Conservation (phyloP, 2,329 filamentous ascomycete genomes). For the Graphium sp. region DNA sequence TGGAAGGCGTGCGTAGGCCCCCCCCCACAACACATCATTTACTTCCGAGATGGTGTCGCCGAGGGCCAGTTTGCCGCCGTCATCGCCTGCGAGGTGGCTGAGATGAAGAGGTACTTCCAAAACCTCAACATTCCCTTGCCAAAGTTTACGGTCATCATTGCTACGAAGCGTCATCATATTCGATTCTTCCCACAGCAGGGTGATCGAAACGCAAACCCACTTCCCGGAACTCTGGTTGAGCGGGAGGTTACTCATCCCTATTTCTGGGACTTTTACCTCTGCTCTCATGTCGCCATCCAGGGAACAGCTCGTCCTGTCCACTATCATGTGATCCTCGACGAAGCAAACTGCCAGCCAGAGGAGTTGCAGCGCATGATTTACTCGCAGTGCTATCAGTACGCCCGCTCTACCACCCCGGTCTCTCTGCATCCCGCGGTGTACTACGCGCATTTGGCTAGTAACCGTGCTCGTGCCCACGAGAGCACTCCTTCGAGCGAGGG, state of each 20-base stretch:
- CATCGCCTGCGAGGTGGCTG: conserved; percentile 56
- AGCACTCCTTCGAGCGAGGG: conserved; percentile 25
- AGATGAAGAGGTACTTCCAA: conserved; percentile 47
- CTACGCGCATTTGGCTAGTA: conserved; percentile 82
- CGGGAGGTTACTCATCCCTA: conserved; percentile 78
- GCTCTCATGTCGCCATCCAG: conserved; percentile 60
- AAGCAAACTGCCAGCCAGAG: conserved; percentile 49
- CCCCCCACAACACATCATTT: conserved; percentile 60
- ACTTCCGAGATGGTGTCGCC: conserved; percentile 83
- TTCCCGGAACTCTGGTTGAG: conserved; percentile 80
- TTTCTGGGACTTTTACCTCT: conserved; percentile 71
- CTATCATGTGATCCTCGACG: conserved; percentile 79
- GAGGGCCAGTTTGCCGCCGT: conserved; percentile 76
- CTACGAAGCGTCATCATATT: conserved; percentile 86
- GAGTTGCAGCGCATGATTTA: conserved; percentile 80
- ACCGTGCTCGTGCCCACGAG: conserved; percentile 65
- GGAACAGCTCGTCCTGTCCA: conserved; percentile 86
- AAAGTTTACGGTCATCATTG: conserved; percentile 73
- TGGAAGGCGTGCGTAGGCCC: conserved; percentile 41
- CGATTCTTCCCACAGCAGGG: conserved; percentile 65
- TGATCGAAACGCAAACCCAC: conserved; percentile 50
- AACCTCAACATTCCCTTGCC: conserved; percentile 22
- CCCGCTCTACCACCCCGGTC: conserved; percentile 80
- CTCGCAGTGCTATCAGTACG: conserved; percentile 87
- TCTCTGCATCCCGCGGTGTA: conserved; percentile 83